Base-by-base conservation (phyloP, 2,329 filamentous ascomycete species). In the Alternaria sp. region DNA sequence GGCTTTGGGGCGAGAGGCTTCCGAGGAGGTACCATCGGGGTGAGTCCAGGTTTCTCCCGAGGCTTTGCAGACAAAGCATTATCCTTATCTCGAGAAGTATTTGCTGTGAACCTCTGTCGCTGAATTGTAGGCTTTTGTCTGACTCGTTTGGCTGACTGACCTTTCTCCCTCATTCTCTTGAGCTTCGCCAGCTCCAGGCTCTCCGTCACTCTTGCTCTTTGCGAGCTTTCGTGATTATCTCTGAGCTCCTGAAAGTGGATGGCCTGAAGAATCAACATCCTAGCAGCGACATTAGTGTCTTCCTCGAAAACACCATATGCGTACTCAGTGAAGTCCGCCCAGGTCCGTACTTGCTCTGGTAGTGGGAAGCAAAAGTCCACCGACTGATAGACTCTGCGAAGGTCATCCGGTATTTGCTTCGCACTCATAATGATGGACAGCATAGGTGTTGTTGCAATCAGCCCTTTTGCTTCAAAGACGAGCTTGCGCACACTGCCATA, bases 241-340 rank as follows among this genome's bases (percentile, higher is more conserved):
- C 12, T 14, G 16, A 61, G 44, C 26, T 63, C 57, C 18, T 57
- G 20, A 28, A 57, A 61, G 48, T 61, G 54, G 4, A 61, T 54
- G 6, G 61, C 57, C 44, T 61, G 61, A 6, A 61, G 38, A 34
- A 61, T 57, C 22, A 53, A n/a, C 12, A 57, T 7, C n/a, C 58
- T 49, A 26, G 34, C 22, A n/a, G 34, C 24, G 11, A 51, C 16
- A 28, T 47, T 57, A 5, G 24, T 20, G 22, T 41, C 57, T 7
- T 38, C 16, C 24, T 41, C 47, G 38, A 36, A 60, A 12, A 32
- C 14, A 14, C 36, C 47, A 4, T 47, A 11, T 14, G 34, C 34
- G 20, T 57, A 60, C 3, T 24, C 24, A 4, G 20, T 42, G 18
- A 57, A 48, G 9, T 42, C 20, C 12, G 1, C 12, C 54, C 54